phyloP scores from a whole-genome alignment of 1,139 yeast genomes.

The Schizosaccharomyces versatilis region DNA sequence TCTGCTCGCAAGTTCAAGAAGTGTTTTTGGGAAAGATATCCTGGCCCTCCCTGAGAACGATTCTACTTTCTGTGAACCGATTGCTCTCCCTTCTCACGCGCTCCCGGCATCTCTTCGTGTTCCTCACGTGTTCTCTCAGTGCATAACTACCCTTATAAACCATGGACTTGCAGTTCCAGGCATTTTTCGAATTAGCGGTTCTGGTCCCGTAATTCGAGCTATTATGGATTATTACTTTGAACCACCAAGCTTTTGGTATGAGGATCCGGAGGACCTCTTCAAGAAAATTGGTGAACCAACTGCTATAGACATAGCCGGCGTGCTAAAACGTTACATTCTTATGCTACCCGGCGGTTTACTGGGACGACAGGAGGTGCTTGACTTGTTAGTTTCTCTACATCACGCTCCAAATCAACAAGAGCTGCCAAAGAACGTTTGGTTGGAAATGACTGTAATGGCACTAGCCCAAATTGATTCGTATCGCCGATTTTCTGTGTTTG shows the following conservation, averaged over 20 bases:
- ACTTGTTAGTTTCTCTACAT: background rate
- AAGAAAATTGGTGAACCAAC: background rate
- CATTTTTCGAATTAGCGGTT: slow-evolving; percentile 1
- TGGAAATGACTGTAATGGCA: background rate
- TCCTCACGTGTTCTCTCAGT: background rate
- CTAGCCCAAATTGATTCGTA: background rate
- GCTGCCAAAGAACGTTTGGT: background rate
- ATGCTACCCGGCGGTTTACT: background rate
- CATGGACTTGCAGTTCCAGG: background rate
- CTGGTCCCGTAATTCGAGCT: background rate
- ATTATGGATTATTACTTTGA: background rate
- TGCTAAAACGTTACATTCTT: background rate
- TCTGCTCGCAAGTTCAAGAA: too few species aligned
- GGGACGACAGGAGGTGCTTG: background rate
- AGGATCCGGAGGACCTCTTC: background rate
- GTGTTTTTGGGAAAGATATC: too few species aligned
- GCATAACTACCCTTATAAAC: background rate
- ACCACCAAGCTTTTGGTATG: background rate
- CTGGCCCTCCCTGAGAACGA: too few species aligned
- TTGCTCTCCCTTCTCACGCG: background rate
- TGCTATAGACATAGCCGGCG: background rate
- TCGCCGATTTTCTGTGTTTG: background rate
- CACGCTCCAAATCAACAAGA: background rate
- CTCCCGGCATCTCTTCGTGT: background rate
- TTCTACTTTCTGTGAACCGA: background rate